Percentiles rank a stretch among this genome's conserved stretches.
These are phyloP conservation scores for Penicillium flavigenum DNA, from an alignment of 495 filamentous ascomycete genomes.

Conservation along the genomic window DNA sequence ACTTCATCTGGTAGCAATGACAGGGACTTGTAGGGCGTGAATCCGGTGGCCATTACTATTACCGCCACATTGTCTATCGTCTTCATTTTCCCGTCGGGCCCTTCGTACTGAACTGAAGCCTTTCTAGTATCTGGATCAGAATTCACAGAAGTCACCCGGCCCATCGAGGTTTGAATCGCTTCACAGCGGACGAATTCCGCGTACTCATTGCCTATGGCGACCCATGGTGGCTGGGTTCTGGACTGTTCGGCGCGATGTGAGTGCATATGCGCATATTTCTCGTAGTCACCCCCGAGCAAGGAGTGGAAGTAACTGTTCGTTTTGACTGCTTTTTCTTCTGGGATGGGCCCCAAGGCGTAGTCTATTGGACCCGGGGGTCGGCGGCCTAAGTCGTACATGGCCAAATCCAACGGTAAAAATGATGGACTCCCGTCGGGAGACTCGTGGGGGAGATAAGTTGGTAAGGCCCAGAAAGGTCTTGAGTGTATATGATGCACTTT, in stretches of 20 bases:
- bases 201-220: constrained; percentile 71
- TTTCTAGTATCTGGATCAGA: constrained; percentile 22
- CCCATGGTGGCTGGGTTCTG: constrained; percentile 53
- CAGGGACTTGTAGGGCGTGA: constrained; percentile 59
- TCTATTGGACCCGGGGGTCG: constrained; percentile 56
- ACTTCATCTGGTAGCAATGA: constrained; percentile 58
- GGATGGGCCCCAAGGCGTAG: constrained; percentile 58
- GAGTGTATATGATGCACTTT: constrained; percentile 66
- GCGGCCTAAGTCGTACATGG: constrained; percentile 66
- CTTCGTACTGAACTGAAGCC: constrained; percentile 37
- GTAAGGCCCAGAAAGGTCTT: constrained; percentile 71
- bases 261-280: constrained; percentile 24
- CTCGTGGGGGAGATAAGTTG: constrained; percentile 57
- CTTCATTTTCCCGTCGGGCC: constrained; percentile 20
- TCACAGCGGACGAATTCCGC: constrained; percentile 67
- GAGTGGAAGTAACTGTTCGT: constrained; percentile 54
- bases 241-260: constrained; percentile 19
- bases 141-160: constrained; percentile 32
- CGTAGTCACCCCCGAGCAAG: constrained; percentile 64
- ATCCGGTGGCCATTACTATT: constrained; percentile 77
- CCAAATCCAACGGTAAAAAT: constrained; percentile 76
- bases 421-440: constrained; percentile 37
- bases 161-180: constrained; percentile 48
- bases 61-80: constrained; percentile 58
- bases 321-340: constrained; percentile 49